Evolutionary conservation across 1,284 basidiomycete species (phyloP).

Genomic region (Sphaerobolus stellatus): DNA sequence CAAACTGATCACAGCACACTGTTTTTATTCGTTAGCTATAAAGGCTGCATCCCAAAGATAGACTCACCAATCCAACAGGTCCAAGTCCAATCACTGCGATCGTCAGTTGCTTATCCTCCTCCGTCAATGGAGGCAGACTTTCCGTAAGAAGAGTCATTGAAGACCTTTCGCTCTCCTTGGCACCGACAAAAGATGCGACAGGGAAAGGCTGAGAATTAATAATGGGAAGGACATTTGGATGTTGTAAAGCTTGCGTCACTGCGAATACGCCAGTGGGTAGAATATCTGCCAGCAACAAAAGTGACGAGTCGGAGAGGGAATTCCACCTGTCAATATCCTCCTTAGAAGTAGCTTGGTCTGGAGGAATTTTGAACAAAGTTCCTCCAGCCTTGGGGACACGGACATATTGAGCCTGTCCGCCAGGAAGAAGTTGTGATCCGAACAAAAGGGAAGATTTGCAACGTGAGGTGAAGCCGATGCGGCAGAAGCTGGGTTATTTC

Average conservation of each 20-base stretch:
- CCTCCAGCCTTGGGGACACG: slow-evolving; percentile 79
- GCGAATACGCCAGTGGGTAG: slow-evolving; percentile 79
- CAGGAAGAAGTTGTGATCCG: slow-evolving; percentile 71
- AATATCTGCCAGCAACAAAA: slow-evolving; percentile 79
- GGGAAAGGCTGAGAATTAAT: slow-evolving; percentile 61
- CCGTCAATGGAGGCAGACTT: slow-evolving; percentile 23
- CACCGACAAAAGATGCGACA: slow-evolving; percentile 23
- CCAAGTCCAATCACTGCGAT: slow-evolving; percentile 72
- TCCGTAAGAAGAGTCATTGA: slow-evolving; percentile 3
- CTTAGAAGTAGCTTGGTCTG: slow-evolving; percentile 28
- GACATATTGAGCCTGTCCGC: slow-evolving; percentile 87
- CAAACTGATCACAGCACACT: slow-evolving; percentile 62
- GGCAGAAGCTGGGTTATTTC: slow-evolving; percentile 59
- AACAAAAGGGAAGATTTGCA: slow-evolving; percentile 70
- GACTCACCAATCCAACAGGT: slow-evolving; percentile 66
- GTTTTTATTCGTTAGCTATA: neutral
- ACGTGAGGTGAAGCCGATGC: slow-evolving; percentile 73
- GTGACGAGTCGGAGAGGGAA: slow-evolving; percentile 54
- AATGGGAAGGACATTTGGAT: slow-evolving; percentile 64
- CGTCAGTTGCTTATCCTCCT: slow-evolving; percentile 52
- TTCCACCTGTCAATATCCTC: slow-evolving; percentile 34
- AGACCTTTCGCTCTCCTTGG: neutral
- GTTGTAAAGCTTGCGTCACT: slow-evolving; percentile 66
- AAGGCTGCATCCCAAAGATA: neutral
- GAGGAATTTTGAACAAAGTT: slow-evolving; percentile 66